Evolutionary conservation across 192 early-diverging fungal species (phyloP).

Genomic region (Coemansia sp.): DNA sequence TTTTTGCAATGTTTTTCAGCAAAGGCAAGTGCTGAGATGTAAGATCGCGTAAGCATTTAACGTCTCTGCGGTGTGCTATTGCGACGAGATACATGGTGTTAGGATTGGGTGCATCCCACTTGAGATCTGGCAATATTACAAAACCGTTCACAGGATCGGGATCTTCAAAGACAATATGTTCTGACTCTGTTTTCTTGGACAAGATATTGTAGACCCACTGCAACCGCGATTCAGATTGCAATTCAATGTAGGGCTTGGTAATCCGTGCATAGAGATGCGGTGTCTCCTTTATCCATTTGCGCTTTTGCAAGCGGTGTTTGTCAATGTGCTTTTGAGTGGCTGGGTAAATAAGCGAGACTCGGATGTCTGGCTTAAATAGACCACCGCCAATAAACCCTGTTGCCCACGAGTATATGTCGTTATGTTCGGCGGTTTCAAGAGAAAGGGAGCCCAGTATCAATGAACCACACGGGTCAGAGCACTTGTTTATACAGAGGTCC

Average conservation of each 20-base stretch:
- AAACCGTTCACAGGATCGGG: conserved; percentile 64
- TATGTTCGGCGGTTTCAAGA: conserved; percentile 53
- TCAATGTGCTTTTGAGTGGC: conserved; percentile 69
- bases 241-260: conserved; percentile 63
- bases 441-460: conserved; percentile 8
- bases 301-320: conserved; percentile 68
- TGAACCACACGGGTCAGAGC: background rate
- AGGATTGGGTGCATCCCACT: conserved; percentile 68
- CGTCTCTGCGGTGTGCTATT: conserved; percentile 58
- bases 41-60: conserved; percentile 68
- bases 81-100: conserved; percentile 68
- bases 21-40: conserved; percentile 59
- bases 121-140: conserved; percentile 75
- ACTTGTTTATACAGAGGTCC: background rate
- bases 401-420: conserved; percentile 72
- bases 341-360: conserved; percentile 63
- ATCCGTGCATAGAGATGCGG: conserved; percentile 58
- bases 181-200: conserved; percentile 61
- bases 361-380: conserved; percentile 56
- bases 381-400: conserved; percentile 43
- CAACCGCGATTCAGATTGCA: conserved; percentile 59
- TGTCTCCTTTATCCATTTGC: conserved; percentile 65
- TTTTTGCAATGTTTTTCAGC: conserved; percentile 63
- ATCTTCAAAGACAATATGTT: conserved; percentile 66
- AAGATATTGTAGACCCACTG: conserved; percentile 83